Base-by-base conservation (phyloP, 2,329 filamentous ascomycete species). In the Xylariaceae sp. region DNA sequence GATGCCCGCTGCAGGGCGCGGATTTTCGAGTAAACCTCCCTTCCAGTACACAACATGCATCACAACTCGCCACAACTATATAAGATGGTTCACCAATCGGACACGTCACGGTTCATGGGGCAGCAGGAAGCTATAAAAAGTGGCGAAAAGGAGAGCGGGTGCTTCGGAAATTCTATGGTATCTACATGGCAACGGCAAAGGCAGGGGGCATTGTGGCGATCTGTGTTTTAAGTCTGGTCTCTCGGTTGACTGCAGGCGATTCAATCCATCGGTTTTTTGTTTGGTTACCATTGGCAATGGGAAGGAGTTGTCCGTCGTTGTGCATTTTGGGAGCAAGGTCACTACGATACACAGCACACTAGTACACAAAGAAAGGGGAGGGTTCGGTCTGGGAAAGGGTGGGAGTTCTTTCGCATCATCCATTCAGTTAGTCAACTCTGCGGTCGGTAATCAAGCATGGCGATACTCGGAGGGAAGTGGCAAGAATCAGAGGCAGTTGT, bases 171-270 rank as follows among this genome's bases (percentile, higher is more conserved):
- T 32, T 40, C 38, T 39, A 46, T 34, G 44, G 49, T 45, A 52
- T 51, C 28, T 44, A 47, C 44, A 48, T 42, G 54, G 52, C 45
- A 50, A 44, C 43, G 54, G 52, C 45, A 50, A 44, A 44, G 49
- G 48, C 43, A 45, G 47, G 49, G 44, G 52, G 48, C 49, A 57
- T 50, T 34, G 44, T 44, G 48, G 49, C 40, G 45, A 51, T 51
- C 45, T 50, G 48, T 43, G 44, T 52, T 46, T 49, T 31, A 28
- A 18, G 24, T 40, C 41, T 41, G 48, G 32, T 48, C 37, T 43
- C 34, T 42, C 11, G 22, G 22, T 11, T 11, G 22, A 11, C 22
- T 26, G 22, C 22, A 11, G 22, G 11, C 22, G 22, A 26, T 26
- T 26, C 11, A 26, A 6, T 26, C 11, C 11, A 6, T 11, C 22